A percentile compares a stretch with the other conserved stretches of the same genome.
phyloP scores from a whole-genome alignment of 169 alveolate genomes.

The Plasmodium vinckei region DNA sequence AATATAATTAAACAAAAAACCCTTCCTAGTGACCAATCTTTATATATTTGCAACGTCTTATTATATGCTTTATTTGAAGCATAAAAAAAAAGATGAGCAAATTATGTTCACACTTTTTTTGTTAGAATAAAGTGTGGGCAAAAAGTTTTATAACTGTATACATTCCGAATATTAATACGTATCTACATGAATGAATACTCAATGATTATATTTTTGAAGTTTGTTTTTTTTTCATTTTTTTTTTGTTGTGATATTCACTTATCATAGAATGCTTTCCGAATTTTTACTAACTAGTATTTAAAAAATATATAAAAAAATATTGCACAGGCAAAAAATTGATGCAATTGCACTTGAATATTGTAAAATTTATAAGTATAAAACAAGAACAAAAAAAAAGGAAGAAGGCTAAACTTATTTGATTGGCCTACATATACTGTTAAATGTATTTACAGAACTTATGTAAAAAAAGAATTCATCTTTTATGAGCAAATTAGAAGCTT shows the following conservation, averaged over 20 bases:
- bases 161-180: too few species aligned
- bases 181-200: too few species aligned
- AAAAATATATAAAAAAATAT: too few species aligned
- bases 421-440: constrained; percentile 43
- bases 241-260: neutral
- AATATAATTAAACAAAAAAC: constrained; percentile 61
- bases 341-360: too few species aligned
- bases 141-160: too few species aligned
- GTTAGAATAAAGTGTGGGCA: too few species aligned
- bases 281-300: too few species aligned
- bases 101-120: too few species aligned
- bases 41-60: constrained; percentile 66
- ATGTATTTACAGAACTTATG: constrained; percentile 40
- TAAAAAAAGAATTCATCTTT: constrained; percentile 48
- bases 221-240: neutral
- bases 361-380: neutral
- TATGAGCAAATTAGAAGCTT: constrained; percentile 52
- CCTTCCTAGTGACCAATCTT: constrained; percentile 56
- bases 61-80: constrained; percentile 74
- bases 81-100: neutral
- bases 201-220: neutral
- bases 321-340: too few species aligned
- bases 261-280: neutral
- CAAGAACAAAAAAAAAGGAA: constrained; percentile 3
- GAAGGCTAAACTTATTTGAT: constrained; percentile 29